Base-by-base conservation (phyloP, 306 rosid genomes). In the Canavalia gladiata region DNA sequence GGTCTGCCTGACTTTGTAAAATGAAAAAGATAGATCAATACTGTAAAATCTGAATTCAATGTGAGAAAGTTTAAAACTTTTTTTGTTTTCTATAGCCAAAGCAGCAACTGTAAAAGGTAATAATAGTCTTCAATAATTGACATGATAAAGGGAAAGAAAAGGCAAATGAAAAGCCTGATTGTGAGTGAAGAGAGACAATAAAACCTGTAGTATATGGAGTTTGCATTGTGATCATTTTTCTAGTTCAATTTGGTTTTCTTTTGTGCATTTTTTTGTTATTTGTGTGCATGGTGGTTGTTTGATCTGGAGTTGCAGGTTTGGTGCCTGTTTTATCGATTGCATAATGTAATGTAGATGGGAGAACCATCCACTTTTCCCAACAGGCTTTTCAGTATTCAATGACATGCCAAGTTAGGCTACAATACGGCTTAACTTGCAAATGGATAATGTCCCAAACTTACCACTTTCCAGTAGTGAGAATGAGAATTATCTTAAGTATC, bases 371-470 rank as follows among this genome's bases (percentile, higher is more conserved):
- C 37, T 35, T 64, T 49, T 37, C 60, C 25, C 63, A 35, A 51
- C 7, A 77, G 68, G 7, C 62, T 68, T 81, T 68, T 81, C 79
- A 54, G 35, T 41, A 50, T 5, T 65, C 59, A n/a, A 2, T 72
- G 50, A n/a, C 63, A 57, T 54, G 85, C 74, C 56, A 39, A 69
- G 39, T 76, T 45, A 41, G 25, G 51, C 57, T 12, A 54, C 55
- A 31, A 75, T 54, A 68, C 68, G 76, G 76, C 74, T 67, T 76
- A 80, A 52, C 45, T 43, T 60, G 47, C 45, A 55, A 49, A 35
- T 29, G 60, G 13, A 52, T 8, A 4, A 70, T 75, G 29, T 43
- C 33, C 74, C 29, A 51, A 54, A 35, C 45, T 51, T 12, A 33
- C 41, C 62, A 41, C 58, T 42, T 47, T 35, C 51, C 67, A 49